phyloP scores from a whole-genome alignment of 2,329 filamentous ascomycete species.

The Diaporthe ilicicola region DNA sequence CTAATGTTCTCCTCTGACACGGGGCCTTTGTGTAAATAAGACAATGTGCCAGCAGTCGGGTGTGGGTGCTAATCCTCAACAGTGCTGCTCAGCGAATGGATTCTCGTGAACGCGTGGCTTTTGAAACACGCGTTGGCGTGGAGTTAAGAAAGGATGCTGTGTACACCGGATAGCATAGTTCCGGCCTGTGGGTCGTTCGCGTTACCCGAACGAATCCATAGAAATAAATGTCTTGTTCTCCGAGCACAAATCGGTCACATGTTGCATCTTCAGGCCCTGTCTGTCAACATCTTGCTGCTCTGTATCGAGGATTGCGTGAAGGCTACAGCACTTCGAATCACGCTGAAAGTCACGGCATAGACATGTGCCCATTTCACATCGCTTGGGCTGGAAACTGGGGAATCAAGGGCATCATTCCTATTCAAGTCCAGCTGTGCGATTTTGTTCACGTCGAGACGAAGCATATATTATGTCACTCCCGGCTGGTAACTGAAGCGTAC shows the following conservation, averaged over 20 bases:
- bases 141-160: not conserved
- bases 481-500: too few relatives aligned
- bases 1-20: too few relatives aligned
- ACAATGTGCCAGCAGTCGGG: not conserved
- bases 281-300: too few relatives aligned
- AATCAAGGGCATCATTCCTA: not conserved
- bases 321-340: not conserved
- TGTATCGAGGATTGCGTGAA: not conserved
- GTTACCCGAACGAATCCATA: not conserved
- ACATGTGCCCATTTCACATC: too few relatives aligned
- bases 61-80: not conserved
- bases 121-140: slow-evolving; percentile 1
- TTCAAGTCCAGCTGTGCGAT: not conserved
- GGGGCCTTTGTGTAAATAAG: not conserved
- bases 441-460: not conserved
- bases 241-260: not conserved
- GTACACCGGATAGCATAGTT: not conserved
- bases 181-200: not conserved
- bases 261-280: not conserved
- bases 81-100: slow-evolving; percentile 12
- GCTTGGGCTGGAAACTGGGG: not conserved
- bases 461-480: not conserved
- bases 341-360: not conserved
- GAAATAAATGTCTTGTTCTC: not conserved
- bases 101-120: not conserved